Conservation (phyloP, 495 filamentous ascomycete genomes). For the Niebla homalea region DNA sequence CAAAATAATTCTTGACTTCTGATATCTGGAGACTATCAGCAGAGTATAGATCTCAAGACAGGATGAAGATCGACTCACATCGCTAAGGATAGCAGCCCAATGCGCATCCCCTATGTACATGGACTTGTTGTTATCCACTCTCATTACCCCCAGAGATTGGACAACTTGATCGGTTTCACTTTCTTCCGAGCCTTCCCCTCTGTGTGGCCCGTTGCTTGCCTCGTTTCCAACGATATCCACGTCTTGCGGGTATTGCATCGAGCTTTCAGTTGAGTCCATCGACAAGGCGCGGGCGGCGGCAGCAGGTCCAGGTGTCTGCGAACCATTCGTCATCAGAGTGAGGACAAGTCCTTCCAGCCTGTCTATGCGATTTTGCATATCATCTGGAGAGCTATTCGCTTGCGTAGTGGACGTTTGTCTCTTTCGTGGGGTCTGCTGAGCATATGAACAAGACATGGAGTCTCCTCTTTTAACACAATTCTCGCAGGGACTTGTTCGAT, state of each 20-base stretch:
- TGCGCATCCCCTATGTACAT: slow-evolving; percentile 81
- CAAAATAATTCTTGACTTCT: slow-evolving; percentile 86
- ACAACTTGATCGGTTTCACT: slow-evolving; percentile 83
- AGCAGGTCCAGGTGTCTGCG: slow-evolving; percentile 47
- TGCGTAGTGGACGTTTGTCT: slow-evolving; percentile 54
- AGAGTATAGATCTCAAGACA: background rate
- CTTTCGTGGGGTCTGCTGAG: slow-evolving; percentile 60
- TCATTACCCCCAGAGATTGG: slow-evolving; percentile 77
- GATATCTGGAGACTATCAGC: slow-evolving; percentile 47
- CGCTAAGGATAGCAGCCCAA: slow-evolving; percentile 77
- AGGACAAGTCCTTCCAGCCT: slow-evolving; percentile 88
- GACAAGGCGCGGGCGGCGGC: slow-evolving; percentile 53
- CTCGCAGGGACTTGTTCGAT: slow-evolving; percentile 82
- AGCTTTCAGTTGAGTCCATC: slow-evolving; percentile 41
- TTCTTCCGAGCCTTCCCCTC: slow-evolving; percentile 42
- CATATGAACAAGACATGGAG: slow-evolving; percentile 77
- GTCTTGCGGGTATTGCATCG: slow-evolving; percentile 31
- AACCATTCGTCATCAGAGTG: slow-evolving; percentile 87
- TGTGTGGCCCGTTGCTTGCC: slow-evolving; percentile 29
- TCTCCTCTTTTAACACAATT: slow-evolving; percentile 89
- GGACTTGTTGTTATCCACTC: slow-evolving; percentile 71
- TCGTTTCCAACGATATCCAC: slow-evolving; percentile 46
- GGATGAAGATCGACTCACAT: slow-evolving; percentile 37
- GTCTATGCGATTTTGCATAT: slow-evolving; percentile 99
- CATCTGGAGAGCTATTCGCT: slow-evolving; percentile 58